Percentiles rank a stretch among this genome's conserved stretches.
phyloP scores from a whole-genome alignment of 2,329 filamentous ascomycete genomes.

The Daldinia eschscholtzii region DNA sequence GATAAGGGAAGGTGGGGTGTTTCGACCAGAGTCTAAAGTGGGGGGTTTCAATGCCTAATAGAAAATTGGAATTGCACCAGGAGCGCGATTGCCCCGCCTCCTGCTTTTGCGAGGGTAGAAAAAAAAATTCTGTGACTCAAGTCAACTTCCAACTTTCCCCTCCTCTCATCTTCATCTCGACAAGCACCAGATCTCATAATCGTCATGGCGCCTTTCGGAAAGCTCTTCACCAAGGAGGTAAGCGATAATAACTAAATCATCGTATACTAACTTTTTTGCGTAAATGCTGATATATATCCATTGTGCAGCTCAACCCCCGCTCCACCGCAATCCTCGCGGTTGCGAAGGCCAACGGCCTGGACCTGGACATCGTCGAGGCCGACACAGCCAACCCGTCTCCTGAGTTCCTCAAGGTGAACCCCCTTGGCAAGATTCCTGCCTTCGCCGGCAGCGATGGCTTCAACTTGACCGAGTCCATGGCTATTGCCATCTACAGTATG shows the following conservation, averaged over 20 bases:
- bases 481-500: conserved; percentile 98
- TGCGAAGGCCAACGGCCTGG: conserved; percentile 96
- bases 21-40: conserved; percentile 24
- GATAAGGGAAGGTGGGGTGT: conserved; percentile 19
- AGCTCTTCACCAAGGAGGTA: conserved; percentile 92
- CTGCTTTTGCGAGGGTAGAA: conserved; percentile 37
- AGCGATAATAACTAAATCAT: conserved; percentile 36
- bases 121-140: conserved; percentile 44
- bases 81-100: conserved; percentile 48
- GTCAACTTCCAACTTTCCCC: conserved; percentile 25
- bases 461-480: conserved; percentile 87
- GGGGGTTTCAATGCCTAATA: conserved; percentile 34
- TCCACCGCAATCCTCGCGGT: conserved; percentile 89
- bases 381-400: conserved; percentile 73
- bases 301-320: conserved; percentile 84
- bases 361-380: conserved; percentile 85
- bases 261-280: conserved; percentile 32
- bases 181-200: conserved; percentile 44
- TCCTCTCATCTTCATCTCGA: conserved; percentile 32
- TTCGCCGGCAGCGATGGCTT: conserved; percentile 95
- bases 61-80: conserved; percentile 39
- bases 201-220: conserved; percentile 90
- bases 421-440: conserved; percentile 90
- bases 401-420: conserved; percentile 88
- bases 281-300: conserved; percentile 49